A percentile compares a stretch with the other conserved stretches of the same genome.
These are phyloP conservation scores for Entomortierella lignicola DNA, from an alignment of 192 early-diverging fungal species.

Conservation along the genomic window DNA sequence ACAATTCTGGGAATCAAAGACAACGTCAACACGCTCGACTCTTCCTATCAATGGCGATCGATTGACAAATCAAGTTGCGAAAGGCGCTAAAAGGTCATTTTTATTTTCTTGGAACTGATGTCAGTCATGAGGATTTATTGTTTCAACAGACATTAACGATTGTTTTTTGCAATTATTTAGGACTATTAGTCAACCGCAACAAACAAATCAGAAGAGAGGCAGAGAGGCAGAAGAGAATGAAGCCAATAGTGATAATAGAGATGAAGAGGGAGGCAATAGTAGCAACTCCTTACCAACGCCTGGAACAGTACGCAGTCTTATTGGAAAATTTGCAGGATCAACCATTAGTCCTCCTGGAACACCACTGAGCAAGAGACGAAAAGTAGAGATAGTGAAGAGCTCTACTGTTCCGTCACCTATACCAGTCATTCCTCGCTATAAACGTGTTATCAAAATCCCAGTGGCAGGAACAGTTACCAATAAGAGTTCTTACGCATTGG, in stretches of 20 bases:
- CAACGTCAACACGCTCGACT: conserved; percentile 8
- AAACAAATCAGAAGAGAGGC: conserved; percentile 9
- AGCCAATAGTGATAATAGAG: conserved; percentile 1
- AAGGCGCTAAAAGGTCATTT: neutral
- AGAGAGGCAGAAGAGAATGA: conserved; percentile 9
- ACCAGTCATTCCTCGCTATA: conserved; percentile 20
- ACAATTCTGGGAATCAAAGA: conserved; percentile 41
- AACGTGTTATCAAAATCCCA: conserved; percentile 42
- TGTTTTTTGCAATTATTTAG: neutral
- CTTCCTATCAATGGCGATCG: conserved; percentile 29
- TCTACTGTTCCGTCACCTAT: conserved; percentile 8
- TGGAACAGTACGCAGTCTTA: conserved; percentile 32
- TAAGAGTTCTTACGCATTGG: conserved; percentile 11
- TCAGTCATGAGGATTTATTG: no score
- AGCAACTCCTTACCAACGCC: conserved; percentile 18
- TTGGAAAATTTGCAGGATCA: conserved; percentile 38
- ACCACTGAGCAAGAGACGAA: conserved; percentile 21
- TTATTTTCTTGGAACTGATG: no score
- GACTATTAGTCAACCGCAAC: neutral
- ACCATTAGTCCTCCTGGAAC: conserved; percentile 18
- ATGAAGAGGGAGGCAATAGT: neutral
- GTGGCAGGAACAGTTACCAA: neutral
- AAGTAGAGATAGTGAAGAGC: conserved; percentile 13
- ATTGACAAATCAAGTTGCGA: neutral
- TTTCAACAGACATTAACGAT: neutral